Evolutionary conservation across 257 asterid genomes (phyloP), one percentile per base, ranked within the genome.

Genomic region (Orobanche coerulescens): DNA sequence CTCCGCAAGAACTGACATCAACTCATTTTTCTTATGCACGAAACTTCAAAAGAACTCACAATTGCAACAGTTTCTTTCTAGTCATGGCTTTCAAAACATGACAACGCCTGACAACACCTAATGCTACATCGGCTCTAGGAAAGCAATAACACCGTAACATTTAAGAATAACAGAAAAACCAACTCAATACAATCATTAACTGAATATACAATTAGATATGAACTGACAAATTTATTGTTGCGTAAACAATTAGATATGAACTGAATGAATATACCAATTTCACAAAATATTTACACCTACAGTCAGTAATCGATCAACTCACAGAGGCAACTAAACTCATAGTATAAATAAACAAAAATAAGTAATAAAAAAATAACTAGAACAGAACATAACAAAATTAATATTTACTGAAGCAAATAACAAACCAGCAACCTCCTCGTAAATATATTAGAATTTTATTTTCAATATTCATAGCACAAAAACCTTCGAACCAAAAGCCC

Each of bases 401-500:
- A 65, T 2, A 48, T 49, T 2, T 20, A 7, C 30, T 19, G 31
- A 43, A 61, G 25, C 23, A 12, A 37, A 40, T 23, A 14, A 12
- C 9, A 58, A 19, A 58, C 11, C 49, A 37, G 23, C 19, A 52
- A 25, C 25, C 44, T 9, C 25, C 7, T 23, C 15, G 8, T 16
- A 48, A 52, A 52, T 28, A 19, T 28, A 14, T 51, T 15, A 40
- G 33, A 43, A 14, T 6, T 40, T 34, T 49, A 33, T 34, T 51
- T 47, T 46, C 47, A 47, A 37, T 14, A 40, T 40, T n/a, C 13
- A 3, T 55, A 64, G 47, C 58, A 61, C 30, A 15, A 42, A 66
- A 28, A 7, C 26, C 1, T 23, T 71, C 55, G 39, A 58, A 50
- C 51, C 2, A 11, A 2, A 48, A 39, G n/a, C 10, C 24, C 1